Conservation (phyloP, 306 rosid genomes). For the Hippophae gyantsensis region DNA sequence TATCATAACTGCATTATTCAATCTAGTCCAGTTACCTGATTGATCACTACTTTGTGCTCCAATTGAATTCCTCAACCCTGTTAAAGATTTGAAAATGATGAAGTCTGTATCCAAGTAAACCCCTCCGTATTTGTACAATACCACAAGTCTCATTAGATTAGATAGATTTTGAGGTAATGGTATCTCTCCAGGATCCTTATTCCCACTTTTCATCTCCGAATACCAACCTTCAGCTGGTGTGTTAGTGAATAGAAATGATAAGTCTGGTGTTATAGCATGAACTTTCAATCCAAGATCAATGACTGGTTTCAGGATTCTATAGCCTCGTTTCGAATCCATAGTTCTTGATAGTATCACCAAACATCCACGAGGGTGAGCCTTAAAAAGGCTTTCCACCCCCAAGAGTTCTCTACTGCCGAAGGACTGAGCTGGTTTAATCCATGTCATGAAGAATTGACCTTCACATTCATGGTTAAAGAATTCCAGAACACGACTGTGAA, state of each 20-base stretch:
- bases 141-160: conserved; percentile 55
- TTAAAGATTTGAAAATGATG: conserved; percentile 41
- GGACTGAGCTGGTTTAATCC: conserved; percentile 42
- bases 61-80: conserved; percentile 49
- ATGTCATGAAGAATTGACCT: conserved; percentile 54
- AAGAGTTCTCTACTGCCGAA: conserved; percentile 42
- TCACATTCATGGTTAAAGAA: conserved; percentile 37
- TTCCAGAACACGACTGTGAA: conserved; percentile 34
- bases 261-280: conserved; percentile 50
- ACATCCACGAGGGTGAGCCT: conserved; percentile 56
- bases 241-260: conserved; percentile 43
- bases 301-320: conserved; percentile 48
- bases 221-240: conserved; percentile 66
- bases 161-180: conserved; percentile 69
- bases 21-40: conserved; percentile 51
- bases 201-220: conserved; percentile 40
- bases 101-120: conserved; percentile 67
- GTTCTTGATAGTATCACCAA: conserved; percentile 55
- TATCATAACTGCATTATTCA: conserved; percentile 69
- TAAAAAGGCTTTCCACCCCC: conserved; percentile 48
- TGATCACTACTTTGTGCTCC: conserved; percentile 61
- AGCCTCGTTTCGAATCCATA: conserved; percentile 41
- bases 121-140: conserved; percentile 67
- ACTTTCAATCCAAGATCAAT: conserved; percentile 48
- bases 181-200: conserved; percentile 75